These are phyloP conservation scores for Metschnikowia arizonensis DNA, from an alignment of 805 yeast species.

Conservation along the genomic window DNA sequence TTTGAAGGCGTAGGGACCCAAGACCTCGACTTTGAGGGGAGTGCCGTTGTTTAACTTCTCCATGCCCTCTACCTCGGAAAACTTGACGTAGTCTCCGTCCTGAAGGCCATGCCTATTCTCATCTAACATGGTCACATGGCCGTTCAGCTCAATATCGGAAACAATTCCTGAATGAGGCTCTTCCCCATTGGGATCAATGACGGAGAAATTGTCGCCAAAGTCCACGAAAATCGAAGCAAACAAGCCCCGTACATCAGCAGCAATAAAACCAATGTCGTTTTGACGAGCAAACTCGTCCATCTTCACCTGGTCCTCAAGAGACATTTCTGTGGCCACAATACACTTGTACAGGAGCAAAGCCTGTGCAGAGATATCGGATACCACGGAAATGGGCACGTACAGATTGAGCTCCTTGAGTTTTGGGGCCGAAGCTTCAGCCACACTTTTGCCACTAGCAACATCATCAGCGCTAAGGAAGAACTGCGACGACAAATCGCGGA, in stretches of 20 bases:
- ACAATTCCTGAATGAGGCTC: constrained; percentile 86
- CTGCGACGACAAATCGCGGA: constrained; percentile 82
- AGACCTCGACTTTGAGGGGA: constrained; percentile 71
- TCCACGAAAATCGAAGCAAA: constrained; percentile 89
- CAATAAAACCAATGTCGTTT: constrained; percentile 70
- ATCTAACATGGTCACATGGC: constrained; percentile 90
- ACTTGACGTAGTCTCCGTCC: constrained; percentile 87
- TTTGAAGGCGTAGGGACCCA: constrained; percentile 93
- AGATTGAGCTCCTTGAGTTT: constrained; percentile 78
- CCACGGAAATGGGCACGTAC: constrained; percentile 80
- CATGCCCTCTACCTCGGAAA: constrained; percentile 81
- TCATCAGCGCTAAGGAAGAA: constrained; percentile 73
- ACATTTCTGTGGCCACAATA: constrained; percentile 72
- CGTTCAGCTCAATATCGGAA: constrained; percentile 81
- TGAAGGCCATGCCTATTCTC: constrained; percentile 91
- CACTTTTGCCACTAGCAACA: constrained; percentile 55
- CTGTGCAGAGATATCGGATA: constrained; percentile 51
- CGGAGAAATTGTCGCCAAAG: constrained; percentile 75
- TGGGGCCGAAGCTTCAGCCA: constrained; percentile 68
- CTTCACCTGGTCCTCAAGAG: constrained; percentile 69
- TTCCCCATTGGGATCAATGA: constrained; percentile 86
- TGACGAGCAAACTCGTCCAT: constrained; percentile 74
- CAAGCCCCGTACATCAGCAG: constrained; percentile 80
- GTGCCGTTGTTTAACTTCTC: constrained; percentile 68
- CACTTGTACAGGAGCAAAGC: constrained; percentile 64